Evolutionary conservation across 164 flowering plant genomes (phyloP), one percentile per base, ranked within the genome.

Genomic region (Aristolochia californica): DNA sequence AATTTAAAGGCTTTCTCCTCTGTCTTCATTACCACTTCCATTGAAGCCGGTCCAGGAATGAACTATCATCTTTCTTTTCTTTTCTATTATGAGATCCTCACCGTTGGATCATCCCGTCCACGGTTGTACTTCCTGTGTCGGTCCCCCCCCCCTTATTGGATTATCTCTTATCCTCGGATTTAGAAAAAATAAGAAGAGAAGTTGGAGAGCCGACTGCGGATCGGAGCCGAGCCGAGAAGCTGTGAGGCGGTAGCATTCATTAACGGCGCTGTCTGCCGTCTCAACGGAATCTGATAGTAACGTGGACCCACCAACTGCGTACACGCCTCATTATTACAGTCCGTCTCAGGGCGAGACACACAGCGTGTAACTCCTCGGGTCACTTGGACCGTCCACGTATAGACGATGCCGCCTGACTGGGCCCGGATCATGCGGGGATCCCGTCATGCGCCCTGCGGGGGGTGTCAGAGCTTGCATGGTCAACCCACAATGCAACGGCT

Each of bases 391-490:
- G 40, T 34, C 40, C 40, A 34, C 40, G 40, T 34, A 12, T 34
- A 2, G 11, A 1, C 9, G 40, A 34, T 34, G 9, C 40, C 28
- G 26, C 9, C 54, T 1, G 27, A 7, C 9, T 26, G 54, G 28
- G 14, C 53, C 18, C 10, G 26, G 11, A 15, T 23, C 53, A 23
- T 14, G 53, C 26, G 26, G 53, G 27, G 26, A 50, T 50, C 27
- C 22, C 54, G 54, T 50, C 54, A 50, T 22, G 54, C 17, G 5
- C 9, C 51, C 26, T n/a, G 15, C 20, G 4, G 15, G 2, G 2
- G 2, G n/a, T 50, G 54, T 50, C 54, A 50, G 54, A 48, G 8
- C 51, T 18, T 48, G 51, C 51, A 48, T 48, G 51, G 21, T 48
- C 51, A n/a, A n/a, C n/a, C n/a, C n/a, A n/a, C n/a, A n/a, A n/a